A percentile compares a stretch with the other conserved stretches of the same genome.
Conservation (phyloP, 2,329 filamentous ascomycete genomes). For the Trichophyton rubrum region DNA sequence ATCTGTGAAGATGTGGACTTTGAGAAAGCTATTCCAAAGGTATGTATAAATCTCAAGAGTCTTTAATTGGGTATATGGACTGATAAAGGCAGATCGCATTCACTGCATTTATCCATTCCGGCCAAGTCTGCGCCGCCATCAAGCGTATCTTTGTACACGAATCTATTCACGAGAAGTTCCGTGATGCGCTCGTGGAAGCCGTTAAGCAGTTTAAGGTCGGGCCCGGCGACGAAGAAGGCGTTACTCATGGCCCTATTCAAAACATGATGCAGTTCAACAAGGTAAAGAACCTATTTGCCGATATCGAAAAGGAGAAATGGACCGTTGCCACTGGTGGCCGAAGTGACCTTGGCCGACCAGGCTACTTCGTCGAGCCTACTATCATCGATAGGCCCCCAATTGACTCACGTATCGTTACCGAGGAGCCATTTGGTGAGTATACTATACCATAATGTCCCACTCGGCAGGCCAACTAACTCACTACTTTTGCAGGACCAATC, state of each 20-base stretch:
- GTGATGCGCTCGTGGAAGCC: constrained; percentile 35
- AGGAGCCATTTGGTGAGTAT: constrained; percentile 47
- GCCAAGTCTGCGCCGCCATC: constrained; percentile 43
- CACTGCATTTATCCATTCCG: constrained; percentile 41
- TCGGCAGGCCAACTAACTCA: background rate
- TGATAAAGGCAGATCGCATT: constrained; percentile 28
- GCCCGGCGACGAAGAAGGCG: constrained; percentile 29
- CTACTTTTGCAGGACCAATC: constrained; percentile 40
- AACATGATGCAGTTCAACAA: constrained; percentile 54
- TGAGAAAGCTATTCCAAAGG: constrained; percentile 31
- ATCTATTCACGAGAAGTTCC: constrained; percentile 45
- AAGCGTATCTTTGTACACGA: constrained; percentile 53
- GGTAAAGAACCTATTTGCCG: constrained; percentile 44
- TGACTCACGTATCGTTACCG: constrained; percentile 42
- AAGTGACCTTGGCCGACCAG: constrained; percentile 25
- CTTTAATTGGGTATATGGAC: background rate
- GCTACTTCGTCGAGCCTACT: constrained; percentile 48
- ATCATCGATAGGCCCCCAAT: constrained; percentile 48
- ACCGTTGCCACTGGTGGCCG: constrained; percentile 41
- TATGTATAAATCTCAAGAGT: constrained; percentile 7
- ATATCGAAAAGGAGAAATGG: constrained; percentile 43
- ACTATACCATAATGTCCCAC: background rate
- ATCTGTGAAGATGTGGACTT: constrained; percentile 43
- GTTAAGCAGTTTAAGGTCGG: constrained; percentile 33
- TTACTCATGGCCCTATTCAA: constrained; percentile 48